Percentiles rank a stretch among this genome's conserved stretches.
Conservation (phyloP, 305 asterid species). For the Solanum hybrid region DNA sequence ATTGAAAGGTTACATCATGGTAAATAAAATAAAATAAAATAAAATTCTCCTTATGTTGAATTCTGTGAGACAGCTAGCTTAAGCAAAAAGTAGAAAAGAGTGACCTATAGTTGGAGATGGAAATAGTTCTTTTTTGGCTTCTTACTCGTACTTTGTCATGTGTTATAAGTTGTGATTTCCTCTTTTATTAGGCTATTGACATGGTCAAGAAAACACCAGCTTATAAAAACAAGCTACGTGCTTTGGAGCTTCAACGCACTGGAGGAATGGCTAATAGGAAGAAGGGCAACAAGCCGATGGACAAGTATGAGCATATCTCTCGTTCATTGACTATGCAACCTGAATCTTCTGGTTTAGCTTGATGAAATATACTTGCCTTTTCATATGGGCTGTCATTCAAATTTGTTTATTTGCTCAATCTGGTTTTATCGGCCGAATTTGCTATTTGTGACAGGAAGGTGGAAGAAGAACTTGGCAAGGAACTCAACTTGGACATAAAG, state of each 20-base stretch:
- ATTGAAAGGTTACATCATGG: background rate
- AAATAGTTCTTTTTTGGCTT: background rate
- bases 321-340: background rate
- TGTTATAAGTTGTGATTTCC: background rate
- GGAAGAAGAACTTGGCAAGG: slow-evolving; percentile 80
- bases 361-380: slow-evolving; percentile 6
- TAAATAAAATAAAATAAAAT: background rate
- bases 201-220: slow-evolving; percentile 96
- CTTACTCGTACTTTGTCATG: background rate
- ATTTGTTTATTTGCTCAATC: background rate
- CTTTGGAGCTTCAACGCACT: slow-evolving; percentile 83
- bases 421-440: background rate
- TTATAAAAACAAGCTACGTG: slow-evolving; percentile 83
- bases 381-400: background rate
- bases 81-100: background rate
- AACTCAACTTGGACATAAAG: slow-evolving; percentile 84
- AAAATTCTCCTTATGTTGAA: background rate
- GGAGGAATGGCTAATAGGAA: slow-evolving; percentile 75
- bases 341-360: background rate
- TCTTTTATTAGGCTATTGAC: slow-evolving; percentile 65
- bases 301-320: slow-evolving; percentile 45
- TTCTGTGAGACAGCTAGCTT: background rate
- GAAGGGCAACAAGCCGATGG: slow-evolving; percentile 65
- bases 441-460: slow-evolving; percentile 38
- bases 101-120: background rate